Evolutionary conservation across 2,329 filamentous ascomycete genomes (phyloP), one percentile per base, ranked within the genome.

Genomic region (Ophiostoma triangulosporum): DNA sequence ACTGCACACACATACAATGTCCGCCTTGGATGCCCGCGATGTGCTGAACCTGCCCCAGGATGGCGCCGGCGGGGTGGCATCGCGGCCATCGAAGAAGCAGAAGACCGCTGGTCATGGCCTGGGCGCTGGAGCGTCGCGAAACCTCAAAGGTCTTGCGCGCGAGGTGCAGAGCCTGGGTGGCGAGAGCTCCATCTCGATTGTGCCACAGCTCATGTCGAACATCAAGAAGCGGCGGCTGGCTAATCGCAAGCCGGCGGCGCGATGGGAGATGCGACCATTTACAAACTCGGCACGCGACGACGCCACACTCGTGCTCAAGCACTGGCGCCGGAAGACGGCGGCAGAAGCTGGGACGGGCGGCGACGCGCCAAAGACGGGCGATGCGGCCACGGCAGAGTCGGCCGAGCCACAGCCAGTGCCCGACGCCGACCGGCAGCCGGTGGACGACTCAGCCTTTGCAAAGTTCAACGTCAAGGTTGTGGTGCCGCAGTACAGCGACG

Each of bases 391-490:
- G 29, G 50, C 27, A 36, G 27, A 45, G 29, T 26, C 43, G 9
- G 33, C 31, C 33, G 36, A 36, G 33, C 22, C 48, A 32, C 24
- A 27, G 7, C 6, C 24, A 32, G 15, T 20, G 27, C 11, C 45
- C 26, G 20, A 14, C 59, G n/a, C 12, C 36, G 32, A n/a, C 64
- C 35, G 65, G 35, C 56, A 31, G 38, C 54, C 56, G 14, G 51
- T 69, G 1, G 80, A 83, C 57, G 79, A 84, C 63, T 83, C 79
- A 7, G 63, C 70, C 2, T 97, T 93, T 68, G 81, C 87, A 48
- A 95, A 91, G 64, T 97, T 86, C 74, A 94, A 96, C 64, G 82
- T 95, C 53, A 77, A 84, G 59, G 79, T 91, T 14, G 77, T 84
- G 4, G 75, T 89, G 33, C 88, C 90, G 0, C 76, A 82, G 56